phyloP scores from a whole-genome alignment of 2,329 filamentous ascomycete genomes.

The Neonectria magnoliae region DNA sequence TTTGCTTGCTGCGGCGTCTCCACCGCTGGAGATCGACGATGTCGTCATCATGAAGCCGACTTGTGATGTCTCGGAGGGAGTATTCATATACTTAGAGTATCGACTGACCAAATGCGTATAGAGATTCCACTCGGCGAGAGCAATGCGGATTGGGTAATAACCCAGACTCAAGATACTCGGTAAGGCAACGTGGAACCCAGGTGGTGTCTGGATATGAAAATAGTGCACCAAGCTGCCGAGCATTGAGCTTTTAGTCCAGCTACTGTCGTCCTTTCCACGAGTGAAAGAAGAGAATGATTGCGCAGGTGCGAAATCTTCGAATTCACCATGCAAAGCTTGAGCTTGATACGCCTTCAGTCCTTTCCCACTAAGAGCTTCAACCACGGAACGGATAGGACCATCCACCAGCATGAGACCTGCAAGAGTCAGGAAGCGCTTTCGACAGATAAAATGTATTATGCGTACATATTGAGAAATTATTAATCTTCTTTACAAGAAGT shows the following conservation, averaged over 20 bases:
- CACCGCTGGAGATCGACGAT: slow-evolving; percentile 35
- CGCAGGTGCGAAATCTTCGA: slow-evolving; percentile 7
- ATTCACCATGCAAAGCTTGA: background rate
- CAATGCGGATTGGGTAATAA: slow-evolving; percentile 32
- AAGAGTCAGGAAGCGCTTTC: too few species aligned
- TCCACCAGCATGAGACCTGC: slow-evolving; percentile 9
- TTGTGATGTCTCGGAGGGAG: slow-evolving; percentile 20
- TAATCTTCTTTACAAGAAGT: slow-evolving; percentile 3
- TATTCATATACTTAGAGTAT: slow-evolving; percentile 36
- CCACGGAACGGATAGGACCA: background rate
- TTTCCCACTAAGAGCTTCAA: background rate
- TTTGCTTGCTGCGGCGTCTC: slow-evolving; percentile 31
- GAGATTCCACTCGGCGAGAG: slow-evolving; percentile 31
- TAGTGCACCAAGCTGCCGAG: slow-evolving; percentile 14
- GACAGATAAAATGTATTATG: too few species aligned
- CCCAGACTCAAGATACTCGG: slow-evolving; percentile 26
- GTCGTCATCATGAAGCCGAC: slow-evolving; percentile 27
- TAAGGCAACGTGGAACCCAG: background rate
- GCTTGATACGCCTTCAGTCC: background rate
- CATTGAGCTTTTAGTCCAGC: slow-evolving; percentile 8
- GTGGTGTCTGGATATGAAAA: background rate
- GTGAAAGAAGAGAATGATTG: slow-evolving; percentile 10
- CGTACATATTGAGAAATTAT: background rate
- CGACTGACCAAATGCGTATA: slow-evolving; percentile 30
- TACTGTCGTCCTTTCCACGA: background rate